Conservation (phyloP, 1,284 basidiomycete species). For the Leccinum subrobustum region DNA sequence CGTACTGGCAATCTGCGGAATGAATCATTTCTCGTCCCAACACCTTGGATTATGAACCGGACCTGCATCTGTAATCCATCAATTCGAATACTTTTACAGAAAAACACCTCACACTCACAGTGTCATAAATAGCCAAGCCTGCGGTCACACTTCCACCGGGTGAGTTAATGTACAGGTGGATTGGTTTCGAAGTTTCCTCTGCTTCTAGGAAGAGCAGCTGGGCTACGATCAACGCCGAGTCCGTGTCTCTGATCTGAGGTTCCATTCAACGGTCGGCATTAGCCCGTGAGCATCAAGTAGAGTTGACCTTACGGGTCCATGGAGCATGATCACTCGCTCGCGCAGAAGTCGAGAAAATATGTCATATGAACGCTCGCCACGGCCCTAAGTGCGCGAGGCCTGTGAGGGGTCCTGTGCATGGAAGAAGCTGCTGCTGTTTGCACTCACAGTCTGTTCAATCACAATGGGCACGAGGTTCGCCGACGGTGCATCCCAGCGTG, state of each 20-base stretch:
- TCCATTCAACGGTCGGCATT: slow-evolving; percentile 14
- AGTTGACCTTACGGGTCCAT: slow-evolving; percentile 70
- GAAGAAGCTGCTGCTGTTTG: slow-evolving; percentile 2
- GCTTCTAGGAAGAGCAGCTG: slow-evolving; percentile 93
- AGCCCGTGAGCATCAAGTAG: slow-evolving; percentile 11
- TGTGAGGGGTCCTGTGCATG: slow-evolving; percentile 14
- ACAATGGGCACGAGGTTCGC: slow-evolving; percentile 84
- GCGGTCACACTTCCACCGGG: slow-evolving; percentile 93
- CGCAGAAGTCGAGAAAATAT: slow-evolving; percentile 89
- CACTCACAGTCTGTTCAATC: slow-evolving; percentile 84
- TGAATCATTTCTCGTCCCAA: slow-evolving; percentile 16
- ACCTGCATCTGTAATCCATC: slow-evolving; percentile 69
- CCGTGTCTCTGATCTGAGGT: slow-evolving; percentile 76
- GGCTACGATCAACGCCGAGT: slow-evolving; percentile 83
- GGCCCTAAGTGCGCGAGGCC: slow-evolving; percentile 52
- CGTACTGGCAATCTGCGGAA: slow-evolving; percentile 57
- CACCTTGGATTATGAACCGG: slow-evolving; percentile 18
- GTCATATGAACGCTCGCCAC: slow-evolving; percentile 92
- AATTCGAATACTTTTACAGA: slow-evolving; percentile 15
- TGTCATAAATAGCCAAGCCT: slow-evolving; percentile 93
- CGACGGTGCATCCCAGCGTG: slow-evolving; percentile 44
- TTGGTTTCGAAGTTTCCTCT: slow-evolving; percentile 88
- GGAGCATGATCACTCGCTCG: slow-evolving; percentile 91
- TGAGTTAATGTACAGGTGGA: slow-evolving; percentile 93
- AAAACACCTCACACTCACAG: slow-evolving; percentile 47